Conservation (phyloP, 129 eudicot species). For the sunflower (Helianthus annuus) region HanXRQr2.0-SUNRISE NC_035437.2:120135410-120135909, state of each 20-base stretch:
- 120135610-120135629: conserved; percentile 78
- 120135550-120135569: conserved; percentile 54
- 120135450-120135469: conserved; percentile 90
- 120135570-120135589: conserved; percentile 83
- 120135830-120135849: too few species aligned
- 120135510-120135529: conserved; percentile 51
- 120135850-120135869: too few species aligned
- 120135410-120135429: conserved; percentile 65
- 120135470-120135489: conserved; percentile 72
- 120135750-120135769: too few species aligned
- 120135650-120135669: too few species aligned
- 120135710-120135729: too few species aligned
- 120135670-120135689: too few species aligned
- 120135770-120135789: too few species aligned
- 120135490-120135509: conserved; percentile 64
- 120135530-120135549: conserved; percentile 49
- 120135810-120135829: too few species aligned
- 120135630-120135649: conserved; percentile 8
- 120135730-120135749: too few species aligned
- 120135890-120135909: neutral
- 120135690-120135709: too few species aligned
- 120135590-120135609: conserved; percentile 96
- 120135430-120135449: conserved; percentile 84
- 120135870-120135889: too few species aligned
- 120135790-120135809: too few species aligned